Evolutionary conservation across 2,329 filamentous ascomycete genomes (phyloP).

Genomic region (Ilyonectria destructans): DNA sequence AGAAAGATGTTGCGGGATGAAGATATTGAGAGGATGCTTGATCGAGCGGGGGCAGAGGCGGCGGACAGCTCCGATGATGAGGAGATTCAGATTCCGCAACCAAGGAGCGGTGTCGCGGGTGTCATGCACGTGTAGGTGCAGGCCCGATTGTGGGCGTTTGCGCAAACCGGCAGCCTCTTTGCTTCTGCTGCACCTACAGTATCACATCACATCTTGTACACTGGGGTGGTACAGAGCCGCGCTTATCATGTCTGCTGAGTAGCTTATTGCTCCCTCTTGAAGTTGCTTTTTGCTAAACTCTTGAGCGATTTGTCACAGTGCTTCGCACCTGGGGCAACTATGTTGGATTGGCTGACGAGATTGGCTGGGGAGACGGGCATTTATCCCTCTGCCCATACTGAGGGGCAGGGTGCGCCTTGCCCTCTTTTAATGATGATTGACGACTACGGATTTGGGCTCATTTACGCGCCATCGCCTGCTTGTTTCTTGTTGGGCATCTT

Average conservation of each 20-base stretch:
- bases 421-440: conserved; percentile 26
- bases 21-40: conserved; percentile 73
- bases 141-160: not conserved
- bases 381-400: conserved; percentile 2
- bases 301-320: conserved; percentile 1
- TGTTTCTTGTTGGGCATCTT: conserved; percentile 20
- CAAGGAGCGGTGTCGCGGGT: conserved; percentile 49
- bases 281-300: conserved; percentile 6
- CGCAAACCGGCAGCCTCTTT: conserved; percentile 15
- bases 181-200: conserved; percentile 25
- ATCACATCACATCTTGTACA: conserved; percentile 12
- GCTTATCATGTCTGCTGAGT: conserved; percentile 1
- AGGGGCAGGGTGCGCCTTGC: not conserved
- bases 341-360: conserved; percentile 10
- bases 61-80: conserved; percentile 72
- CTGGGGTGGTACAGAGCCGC: conserved; percentile 9
- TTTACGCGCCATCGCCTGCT: conserved; percentile 6
- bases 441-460: conserved; percentile 15
- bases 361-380: not conserved
- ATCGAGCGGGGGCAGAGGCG: conserved; percentile 65
- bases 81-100: conserved; percentile 67
- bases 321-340: conserved; percentile 11
- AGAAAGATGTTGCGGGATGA: conserved; percentile 65
- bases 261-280: conserved; percentile 8
- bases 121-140: conserved; percentile 49